A percentile compares a stretch with the other conserved stretches of the same genome.
These are phyloP conservation scores for Arabidopsis lyrata DNA, from an alignment of 441 rosid species.

Conservation along the genomic window DNA sequence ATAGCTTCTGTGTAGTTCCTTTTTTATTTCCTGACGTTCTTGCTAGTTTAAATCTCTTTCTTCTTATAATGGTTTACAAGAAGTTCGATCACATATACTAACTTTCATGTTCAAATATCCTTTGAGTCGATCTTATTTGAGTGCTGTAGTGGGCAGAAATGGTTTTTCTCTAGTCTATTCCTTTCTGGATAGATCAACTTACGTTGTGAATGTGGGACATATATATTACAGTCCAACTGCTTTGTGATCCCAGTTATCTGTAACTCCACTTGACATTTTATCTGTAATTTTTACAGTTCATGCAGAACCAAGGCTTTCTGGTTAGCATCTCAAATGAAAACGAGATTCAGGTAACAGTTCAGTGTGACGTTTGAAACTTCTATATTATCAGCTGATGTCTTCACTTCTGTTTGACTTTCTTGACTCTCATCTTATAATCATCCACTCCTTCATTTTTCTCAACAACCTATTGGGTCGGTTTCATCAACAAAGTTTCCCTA, in stretches of 20 bases:
- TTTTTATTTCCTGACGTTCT: slow-evolving; percentile 20
- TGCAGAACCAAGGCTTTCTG: slow-evolving; percentile 71
- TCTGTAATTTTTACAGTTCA: slow-evolving; percentile 52
- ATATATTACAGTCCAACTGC: slow-evolving; percentile 1
- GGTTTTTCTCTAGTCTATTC: not conserved
- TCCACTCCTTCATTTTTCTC: slow-evolving; percentile 20
- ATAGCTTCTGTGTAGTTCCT: slow-evolving; percentile 9
- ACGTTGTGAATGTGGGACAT: slow-evolving; percentile 22
- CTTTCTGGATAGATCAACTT: slow-evolving; percentile 16
- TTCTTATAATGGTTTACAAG: slow-evolving; percentile 29
- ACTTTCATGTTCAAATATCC: slow-evolving; percentile 12
- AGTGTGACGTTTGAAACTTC: slow-evolving; percentile 30
- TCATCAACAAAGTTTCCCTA: slow-evolving; percentile 40
- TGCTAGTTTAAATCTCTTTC: slow-evolving; percentile 23
- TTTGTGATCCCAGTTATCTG: slow-evolving; percentile 16
- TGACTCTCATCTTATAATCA: slow-evolving; percentile 18
- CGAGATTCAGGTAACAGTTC: slow-evolving; percentile 63
- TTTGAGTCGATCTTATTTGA: slow-evolving; percentile 4
- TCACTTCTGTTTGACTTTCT: slow-evolving; percentile 22
- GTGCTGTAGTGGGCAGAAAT: slow-evolving; percentile 15
- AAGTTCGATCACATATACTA: slow-evolving; percentile 23
- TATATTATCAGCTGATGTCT: slow-evolving; percentile 21
- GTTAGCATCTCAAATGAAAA: slow-evolving; percentile 63
- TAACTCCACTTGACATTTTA: slow-evolving; percentile 24
- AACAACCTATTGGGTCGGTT: slow-evolving; percentile 29